Conservation (phyloP, 225 moss, liverwort and hornwort species). For the Rhytidiadelphus loreus region DNA sequence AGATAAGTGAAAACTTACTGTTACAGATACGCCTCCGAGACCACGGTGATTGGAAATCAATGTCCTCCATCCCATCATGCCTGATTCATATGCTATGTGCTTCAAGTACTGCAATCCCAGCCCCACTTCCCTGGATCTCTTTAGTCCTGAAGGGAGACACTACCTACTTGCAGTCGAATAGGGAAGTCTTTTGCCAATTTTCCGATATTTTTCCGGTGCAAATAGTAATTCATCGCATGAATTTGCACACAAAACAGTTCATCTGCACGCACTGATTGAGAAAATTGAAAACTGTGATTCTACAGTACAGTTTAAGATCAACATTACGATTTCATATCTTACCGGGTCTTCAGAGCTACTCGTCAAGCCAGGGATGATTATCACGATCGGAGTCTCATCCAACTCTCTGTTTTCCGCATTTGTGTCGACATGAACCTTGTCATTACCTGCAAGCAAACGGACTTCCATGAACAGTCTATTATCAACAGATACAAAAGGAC, state of each 20-base stretch:
- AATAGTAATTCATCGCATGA: neutral
- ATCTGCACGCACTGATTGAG: neutral
- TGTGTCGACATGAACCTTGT: neutral
- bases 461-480: neutral
- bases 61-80: conserved; percentile 69
- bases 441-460: conserved; percentile 16
- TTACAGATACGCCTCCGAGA: conserved; percentile 78
- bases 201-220: neutral
- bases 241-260: neutral
- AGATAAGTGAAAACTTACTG: conserved; percentile 35
- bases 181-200: neutral
- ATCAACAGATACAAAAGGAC: neutral
- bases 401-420: conserved; percentile 12
- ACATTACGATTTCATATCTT: neutral
- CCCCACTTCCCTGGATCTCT: neutral
- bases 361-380: conserved; percentile 78
- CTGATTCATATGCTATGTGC: conserved; percentile 52
- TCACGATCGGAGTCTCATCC: conserved; percentile 67
- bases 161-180: neutral
- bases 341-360: conserved; percentile 70
- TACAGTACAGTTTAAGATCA: neutral
- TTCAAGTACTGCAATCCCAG: conserved; percentile 60
- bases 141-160: neutral
- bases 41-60: conserved; percentile 78
- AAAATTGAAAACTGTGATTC: neutral